Evolutionary conservation across 2,329 filamentous ascomycete species (phyloP).

Genomic region (Colletotrichum sp.): DNA sequence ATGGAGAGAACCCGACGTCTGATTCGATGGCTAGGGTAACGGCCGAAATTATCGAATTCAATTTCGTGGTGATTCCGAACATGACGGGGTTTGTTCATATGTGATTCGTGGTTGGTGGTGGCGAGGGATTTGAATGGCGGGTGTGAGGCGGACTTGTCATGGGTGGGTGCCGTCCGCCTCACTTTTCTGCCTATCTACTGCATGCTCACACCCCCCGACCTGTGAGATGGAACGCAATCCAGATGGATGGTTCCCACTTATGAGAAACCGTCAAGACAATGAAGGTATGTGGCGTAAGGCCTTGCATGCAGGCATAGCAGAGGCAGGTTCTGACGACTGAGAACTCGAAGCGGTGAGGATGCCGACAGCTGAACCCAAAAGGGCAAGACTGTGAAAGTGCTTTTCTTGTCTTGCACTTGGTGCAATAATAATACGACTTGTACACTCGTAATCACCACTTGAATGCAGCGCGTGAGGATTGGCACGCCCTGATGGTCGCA

Average conservation of each 20-base stretch:
- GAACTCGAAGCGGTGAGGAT: slow-evolving; percentile 15
- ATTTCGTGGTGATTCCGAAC: not conserved
- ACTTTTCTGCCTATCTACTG: slow-evolving; percentile 22
- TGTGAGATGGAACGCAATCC: slow-evolving; percentile 3
- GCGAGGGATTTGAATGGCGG: not conserved
- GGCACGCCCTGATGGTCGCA: slow-evolving; percentile 1
- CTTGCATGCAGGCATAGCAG: slow-evolving; percentile 10
- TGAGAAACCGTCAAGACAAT: slow-evolving; percentile 1
- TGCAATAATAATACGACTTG: slow-evolving; percentile 13
- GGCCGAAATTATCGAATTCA: not conserved
- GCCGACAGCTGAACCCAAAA: slow-evolving; percentile 12
- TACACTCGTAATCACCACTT: slow-evolving; percentile 8
- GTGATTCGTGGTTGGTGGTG: slow-evolving; percentile 6
- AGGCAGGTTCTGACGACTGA: slow-evolving; percentile 17
- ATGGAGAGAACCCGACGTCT: not conserved
- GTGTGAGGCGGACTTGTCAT: slow-evolving; percentile 17
- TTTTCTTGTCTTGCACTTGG: slow-evolving; percentile 9
- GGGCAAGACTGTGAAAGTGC: slow-evolving; percentile 11
- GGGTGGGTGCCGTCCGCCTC: slow-evolving; percentile 22
- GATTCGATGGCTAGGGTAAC: not conserved
- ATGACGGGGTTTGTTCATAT: not conserved
- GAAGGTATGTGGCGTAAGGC: slow-evolving; percentile 17
- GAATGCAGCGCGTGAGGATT: not conserved
- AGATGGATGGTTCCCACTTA: slow-evolving; percentile 8
- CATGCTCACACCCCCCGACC: slow-evolving; percentile 13